Evolutionary conservation across 1,284 basidiomycete species (phyloP), one percentile per base, ranked within the genome.

Genomic region (Ustilago sp.): DNA sequence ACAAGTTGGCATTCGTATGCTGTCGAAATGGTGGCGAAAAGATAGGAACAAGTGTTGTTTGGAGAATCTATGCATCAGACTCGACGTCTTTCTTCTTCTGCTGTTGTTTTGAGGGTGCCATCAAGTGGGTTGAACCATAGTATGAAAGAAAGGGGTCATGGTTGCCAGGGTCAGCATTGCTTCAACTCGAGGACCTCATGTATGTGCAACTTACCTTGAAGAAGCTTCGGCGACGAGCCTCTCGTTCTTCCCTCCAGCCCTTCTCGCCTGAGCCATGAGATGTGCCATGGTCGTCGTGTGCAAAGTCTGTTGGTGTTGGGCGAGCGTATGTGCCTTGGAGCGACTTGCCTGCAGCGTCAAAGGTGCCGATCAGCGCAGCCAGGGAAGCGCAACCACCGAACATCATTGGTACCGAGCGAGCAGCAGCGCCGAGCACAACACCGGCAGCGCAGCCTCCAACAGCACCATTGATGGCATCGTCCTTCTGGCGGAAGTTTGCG

Each of bases 381-480:
- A 96, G 88, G 62, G 93, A 89, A 7, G 90, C 91, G 85, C 94
- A 96, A 41, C 92, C 91, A 52, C 91, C 93, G 45, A 94, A 82
- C 57, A 93, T 94, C 83, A 92, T 88, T 13, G 95, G 95, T 74
- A 97, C 82, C 31, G 94, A 97, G 76, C 93, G 85, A 93, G 94
- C 89, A 88, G 91, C 89, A 70, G 95, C 88, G 69, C 95, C 95
- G 50, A 93, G 93, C 73, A 97, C 88, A 87, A 97, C 93, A 56
- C 95, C 95, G 63, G 94, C 94, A 57, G 94, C 95, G 87, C 95
- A 97, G 64, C 93, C 95, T 74, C 93, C 95, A 59, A 91, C 91
- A 56, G 92, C 93, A 63, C 93, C 92, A 85, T 95, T 98, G 80
- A 93, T 85, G 39, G 92, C 88, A 85, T 97, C 95, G 77, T 94